phyloP scores from a whole-genome alignment of 2,329 filamentous ascomycete genomes.

The Orbilia brochopaga region DNA sequence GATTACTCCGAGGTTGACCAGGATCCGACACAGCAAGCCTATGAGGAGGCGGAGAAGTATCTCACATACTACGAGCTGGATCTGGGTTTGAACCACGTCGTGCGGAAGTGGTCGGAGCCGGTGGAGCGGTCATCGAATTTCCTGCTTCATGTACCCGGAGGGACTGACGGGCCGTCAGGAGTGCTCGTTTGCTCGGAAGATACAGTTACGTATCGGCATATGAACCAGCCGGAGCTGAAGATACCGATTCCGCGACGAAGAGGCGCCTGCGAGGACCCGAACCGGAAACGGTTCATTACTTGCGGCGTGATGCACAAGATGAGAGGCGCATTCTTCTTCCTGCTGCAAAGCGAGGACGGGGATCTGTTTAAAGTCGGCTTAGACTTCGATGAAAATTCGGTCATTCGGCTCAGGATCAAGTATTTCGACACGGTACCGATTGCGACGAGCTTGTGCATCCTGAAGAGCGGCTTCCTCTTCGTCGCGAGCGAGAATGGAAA shows the following conservation, averaged over 20 bases:
- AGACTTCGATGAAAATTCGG: conserved; percentile 85
- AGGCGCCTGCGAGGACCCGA: conserved; percentile 88
- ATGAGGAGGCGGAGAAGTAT: conserved; percentile 81
- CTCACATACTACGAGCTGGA: conserved; percentile 98
- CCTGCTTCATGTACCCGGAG: conserved; percentile 93
- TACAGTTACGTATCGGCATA: conserved; percentile 95
- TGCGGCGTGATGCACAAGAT: conserved; percentile 97
- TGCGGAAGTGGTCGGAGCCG: conserved; percentile 92
- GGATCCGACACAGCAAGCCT: conserved; percentile 83
- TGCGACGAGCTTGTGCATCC: conserved; percentile 83
- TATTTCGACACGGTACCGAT: conserved; percentile 97
- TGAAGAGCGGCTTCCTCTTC: conserved; percentile 95
- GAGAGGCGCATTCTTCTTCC: conserved; percentile 95
- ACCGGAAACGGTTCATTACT: conserved; percentile 84
- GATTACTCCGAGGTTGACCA: conserved; percentile 92
- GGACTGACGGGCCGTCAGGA: conserved; percentile 89
- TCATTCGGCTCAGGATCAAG: conserved; percentile 85
- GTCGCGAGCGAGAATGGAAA: conserved; percentile 91
- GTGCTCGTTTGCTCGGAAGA: conserved; percentile 94
- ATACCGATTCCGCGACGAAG: conserved; percentile 86
- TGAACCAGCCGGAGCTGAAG: conserved; percentile 86
- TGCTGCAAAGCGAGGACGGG: conserved; percentile 95
- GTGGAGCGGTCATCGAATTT: conserved; percentile 88
- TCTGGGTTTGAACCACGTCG: conserved; percentile 93
- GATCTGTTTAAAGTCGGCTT: conserved; percentile 96